Percentiles rank a stretch among this genome's conserved stretches.
These are phyloP conservation scores for Claviceps africana DNA, from an alignment of 2,329 filamentous ascomycete genomes.

Conservation along the genomic window DNA sequence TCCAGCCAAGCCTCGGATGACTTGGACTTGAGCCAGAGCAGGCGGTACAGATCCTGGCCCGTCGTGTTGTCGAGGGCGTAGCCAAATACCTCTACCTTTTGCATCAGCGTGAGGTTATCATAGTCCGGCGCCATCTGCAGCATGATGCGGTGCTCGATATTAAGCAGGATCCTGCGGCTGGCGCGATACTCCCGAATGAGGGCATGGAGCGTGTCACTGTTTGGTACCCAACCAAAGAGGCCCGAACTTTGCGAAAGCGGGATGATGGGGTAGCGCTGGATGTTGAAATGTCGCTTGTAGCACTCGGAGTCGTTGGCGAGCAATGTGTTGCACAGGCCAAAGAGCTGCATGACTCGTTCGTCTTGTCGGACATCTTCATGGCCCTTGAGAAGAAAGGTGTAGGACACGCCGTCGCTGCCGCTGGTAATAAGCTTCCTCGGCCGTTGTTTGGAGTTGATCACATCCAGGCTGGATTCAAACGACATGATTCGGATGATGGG, in stretches of 20 bases:
- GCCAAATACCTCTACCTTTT: constrained; percentile 98
- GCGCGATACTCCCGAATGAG: constrained; percentile 96
- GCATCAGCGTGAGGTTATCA: constrained; percentile 96
- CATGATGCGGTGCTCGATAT: constrained; percentile 99
- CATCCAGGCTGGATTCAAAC: constrained; percentile 78
- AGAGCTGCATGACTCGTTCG: constrained; percentile 98
- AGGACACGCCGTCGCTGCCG: constrained; percentile 77
- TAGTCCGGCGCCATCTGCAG: constrained; percentile 99
- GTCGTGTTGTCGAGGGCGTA: constrained; percentile 99
- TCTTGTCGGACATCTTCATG: constrained; percentile 99
- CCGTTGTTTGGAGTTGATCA: constrained; percentile 94
- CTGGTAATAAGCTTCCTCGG: constrained; percentile 78
- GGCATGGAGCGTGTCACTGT: constrained; percentile 93
- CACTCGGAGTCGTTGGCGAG: constrained; percentile 88
- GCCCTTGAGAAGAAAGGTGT: constrained; percentile 90
- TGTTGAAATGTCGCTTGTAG: constrained; percentile 92
- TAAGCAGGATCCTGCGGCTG: constrained; percentile 90
- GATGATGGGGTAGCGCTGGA: constrained; percentile 92
- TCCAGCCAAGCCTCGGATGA: constrained; percentile 97
- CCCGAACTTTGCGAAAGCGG: constrained; percentile 93
- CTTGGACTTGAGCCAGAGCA: constrained; percentile 97
- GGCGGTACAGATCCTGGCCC: constrained; percentile 92
- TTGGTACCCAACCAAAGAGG: constrained; percentile 89
- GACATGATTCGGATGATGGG: constrained; percentile 74
- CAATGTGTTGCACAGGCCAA: constrained; percentile 92